Base-by-base conservation (phyloP, 192 early-diverging fungal species). In the Backusella tuberculispora region DNA sequence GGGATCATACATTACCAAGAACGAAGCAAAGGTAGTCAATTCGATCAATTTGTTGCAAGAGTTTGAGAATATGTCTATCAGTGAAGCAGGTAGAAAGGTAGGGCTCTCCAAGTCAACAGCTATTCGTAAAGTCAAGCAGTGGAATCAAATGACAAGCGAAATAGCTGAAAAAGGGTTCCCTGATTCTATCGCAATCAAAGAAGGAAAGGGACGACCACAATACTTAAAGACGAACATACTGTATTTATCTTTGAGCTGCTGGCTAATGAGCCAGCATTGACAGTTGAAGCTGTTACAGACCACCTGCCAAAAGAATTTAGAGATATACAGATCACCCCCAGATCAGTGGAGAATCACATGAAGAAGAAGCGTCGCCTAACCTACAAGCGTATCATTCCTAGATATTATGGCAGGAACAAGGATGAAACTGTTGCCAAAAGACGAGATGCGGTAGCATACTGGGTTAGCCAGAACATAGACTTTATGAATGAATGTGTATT, bases 51-150 rank as follows among this genome's bases (percentile, higher is more conserved):
- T 46, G 45, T 46, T 69, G 67, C 46, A 70, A 70, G 68, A 47
- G 13, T 70, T 70, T 70, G 44, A 70, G 67, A 19, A 69, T 69
- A 70, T 70, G 68, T 70, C 68, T 70, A 70, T 70, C 44, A 70
- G 68, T 47, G 68, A 70, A 70, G 68, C 44, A 24, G 46, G 43
- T 70, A 47, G 44, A 47, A 50, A 70, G 44, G 46, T 70, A 47
- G 42, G 37, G 14, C 15, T 68, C 40, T 45, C 40, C 10, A 68
- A 42, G 40, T 68, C 40, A 41, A 68, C 12, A 68, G 66, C 66
- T 42, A 43, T 43, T 43, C 66, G 66, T 43, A 68, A 68, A 68
- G 41, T 68, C n/a, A 68, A 68, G 41, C 40, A 68, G 41, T 68
- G 41, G 42, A 68, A 68, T 43, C 13, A 68, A 68, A 47, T 70